Conservation (phyloP, 2,329 filamentous ascomycete genomes). For the Fusarium multiceps region DNA sequence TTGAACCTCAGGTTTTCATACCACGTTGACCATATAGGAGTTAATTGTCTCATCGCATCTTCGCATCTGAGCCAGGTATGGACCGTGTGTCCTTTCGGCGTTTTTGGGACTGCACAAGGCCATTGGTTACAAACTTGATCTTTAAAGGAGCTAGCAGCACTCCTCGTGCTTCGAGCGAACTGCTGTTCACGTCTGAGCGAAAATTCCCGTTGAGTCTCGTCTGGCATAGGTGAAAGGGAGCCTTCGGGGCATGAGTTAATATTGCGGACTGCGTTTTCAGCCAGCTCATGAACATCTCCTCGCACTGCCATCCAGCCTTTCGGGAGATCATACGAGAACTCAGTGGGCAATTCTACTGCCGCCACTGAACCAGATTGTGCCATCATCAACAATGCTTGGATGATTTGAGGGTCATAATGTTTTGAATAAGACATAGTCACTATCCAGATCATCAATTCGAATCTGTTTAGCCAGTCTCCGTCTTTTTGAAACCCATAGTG, state of each 20-base stretch:
- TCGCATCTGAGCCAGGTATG: neutral
- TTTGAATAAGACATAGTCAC: slow-evolving; percentile 26
- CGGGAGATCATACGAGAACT: neutral
- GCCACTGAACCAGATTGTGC: neutral
- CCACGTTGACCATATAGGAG: neutral
- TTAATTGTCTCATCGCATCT: neutral
- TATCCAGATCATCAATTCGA: slow-evolving; percentile 35
- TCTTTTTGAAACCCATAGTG: slow-evolving; percentile 28
- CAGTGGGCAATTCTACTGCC: neutral
- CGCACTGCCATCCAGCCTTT: too few species aligned
- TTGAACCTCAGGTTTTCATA: slow-evolving; percentile 23
- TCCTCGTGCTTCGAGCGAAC: too few species aligned
- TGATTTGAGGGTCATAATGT: slow-evolving; percentile 7
- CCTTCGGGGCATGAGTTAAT: neutral
- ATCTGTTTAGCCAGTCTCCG: slow-evolving; percentile 26
- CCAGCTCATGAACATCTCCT: too few species aligned
- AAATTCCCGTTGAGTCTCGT: too few species aligned
- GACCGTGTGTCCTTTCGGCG: neutral
- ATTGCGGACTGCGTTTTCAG: too few species aligned
- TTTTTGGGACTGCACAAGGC: neutral
- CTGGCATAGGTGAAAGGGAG: neutral
- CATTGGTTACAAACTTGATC: too few species aligned
- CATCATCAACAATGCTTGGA: slow-evolving; percentile 22
- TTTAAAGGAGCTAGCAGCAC: too few species aligned
- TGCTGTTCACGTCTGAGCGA: too few species aligned